These are phyloP conservation scores for Exophiala aquamarina DNA, from an alignment of 2,329 filamentous ascomycete genomes.

Conservation along the genomic window DNA sequence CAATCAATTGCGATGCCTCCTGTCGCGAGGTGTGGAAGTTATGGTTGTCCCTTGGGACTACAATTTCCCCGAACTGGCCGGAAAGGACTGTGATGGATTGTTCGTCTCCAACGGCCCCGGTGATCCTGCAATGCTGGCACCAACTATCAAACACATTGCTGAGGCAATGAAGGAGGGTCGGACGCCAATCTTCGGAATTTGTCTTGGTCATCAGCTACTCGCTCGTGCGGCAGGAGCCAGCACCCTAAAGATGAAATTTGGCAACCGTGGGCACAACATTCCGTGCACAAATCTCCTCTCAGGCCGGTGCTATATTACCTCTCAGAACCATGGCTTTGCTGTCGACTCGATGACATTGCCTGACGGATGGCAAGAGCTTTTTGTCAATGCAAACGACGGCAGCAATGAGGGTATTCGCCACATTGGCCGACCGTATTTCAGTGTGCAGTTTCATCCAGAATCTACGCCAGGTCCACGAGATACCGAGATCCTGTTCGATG, in stretches of 20 bases:
- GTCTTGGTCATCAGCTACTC: conserved; percentile 89
- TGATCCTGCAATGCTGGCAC: conserved; percentile 81
- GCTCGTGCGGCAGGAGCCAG: conserved; percentile 81
- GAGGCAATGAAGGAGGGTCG: conserved; percentile 73
- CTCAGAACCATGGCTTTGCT: conserved; percentile 96
- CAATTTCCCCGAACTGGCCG: conserved; percentile 74
- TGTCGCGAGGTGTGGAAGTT: conserved; percentile 89
- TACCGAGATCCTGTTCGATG: conserved; percentile 95
- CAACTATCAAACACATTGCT: conserved; percentile 76
- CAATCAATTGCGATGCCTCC: conserved; percentile 92
- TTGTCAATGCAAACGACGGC: conserved; percentile 96
- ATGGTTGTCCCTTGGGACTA: conserved; percentile 96
- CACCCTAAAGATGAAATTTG: conserved; percentile 97
- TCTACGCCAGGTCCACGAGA: conserved; percentile 93
- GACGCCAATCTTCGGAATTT: conserved; percentile 93
- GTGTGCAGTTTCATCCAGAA: conserved; percentile 99
- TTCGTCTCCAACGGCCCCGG: conserved; percentile 98
- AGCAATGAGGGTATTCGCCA: conserved; percentile 98
- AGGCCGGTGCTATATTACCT: conserved; percentile 97
- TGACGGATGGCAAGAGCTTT: conserved; percentile 84
- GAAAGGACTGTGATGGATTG: conserved; percentile 87
- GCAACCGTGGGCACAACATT: conserved; percentile 98
- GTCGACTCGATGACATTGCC: conserved; percentile 79
- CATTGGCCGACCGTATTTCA: conserved; percentile 83
- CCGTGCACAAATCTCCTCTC: conserved; percentile 95